A percentile compares a stretch with the other conserved stretches of the same genome.
These are phyloP conservation scores for Phytophthora pseudosyringae DNA, from an alignment of 352 stramenopile species.

Conservation along the genomic window DNA sequence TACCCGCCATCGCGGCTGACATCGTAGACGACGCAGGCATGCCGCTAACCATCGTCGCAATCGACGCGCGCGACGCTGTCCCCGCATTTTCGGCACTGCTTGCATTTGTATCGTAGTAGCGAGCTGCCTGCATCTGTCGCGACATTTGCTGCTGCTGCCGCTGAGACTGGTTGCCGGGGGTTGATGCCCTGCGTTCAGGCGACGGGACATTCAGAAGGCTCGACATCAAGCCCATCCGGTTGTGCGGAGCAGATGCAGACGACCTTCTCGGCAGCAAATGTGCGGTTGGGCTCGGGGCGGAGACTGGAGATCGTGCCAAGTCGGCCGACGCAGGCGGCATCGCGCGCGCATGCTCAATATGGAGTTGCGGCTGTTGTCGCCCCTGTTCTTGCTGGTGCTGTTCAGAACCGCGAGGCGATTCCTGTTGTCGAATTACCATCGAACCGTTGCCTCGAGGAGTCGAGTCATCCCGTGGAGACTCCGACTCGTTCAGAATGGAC, in stretches of 20 bases:
- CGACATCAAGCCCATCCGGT: constrained; percentile 79
- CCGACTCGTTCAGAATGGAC: constrained; percentile 88
- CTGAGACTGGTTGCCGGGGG: constrained; percentile 47
- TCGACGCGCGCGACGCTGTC: constrained; percentile 23
- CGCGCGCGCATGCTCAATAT: constrained; percentile 28
- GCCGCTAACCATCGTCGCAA: constrained; percentile 37
- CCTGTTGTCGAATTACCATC: constrained; percentile 49
- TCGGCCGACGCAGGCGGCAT: constrained; percentile 35
- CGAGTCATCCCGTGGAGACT: constrained; percentile 63
- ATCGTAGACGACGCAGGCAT: constrained; percentile 42
- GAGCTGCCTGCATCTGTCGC: constrained; percentile 38
- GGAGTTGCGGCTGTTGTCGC: constrained; percentile 35
- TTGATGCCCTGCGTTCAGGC: constrained; percentile 54
- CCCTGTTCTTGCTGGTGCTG: constrained; percentile 33
- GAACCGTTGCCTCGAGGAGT: constrained; percentile 46
- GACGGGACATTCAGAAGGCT: constrained; percentile 80
- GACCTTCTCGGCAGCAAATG: constrained; percentile 59
- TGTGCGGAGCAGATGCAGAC: constrained; percentile 32
- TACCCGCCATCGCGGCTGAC: constrained; percentile 28
- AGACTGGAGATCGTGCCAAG: constrained; percentile 32
- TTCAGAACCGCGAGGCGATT: constrained; percentile 38
- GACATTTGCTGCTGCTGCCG: constrained; percentile 45
- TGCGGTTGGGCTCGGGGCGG: constrained; percentile 57
- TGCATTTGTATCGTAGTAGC: constrained; percentile 44
- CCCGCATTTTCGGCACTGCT: constrained; percentile 25